phyloP scores from a whole-genome alignment of 306 rosid genomes.

The Citrullus colocynthis region DNA sequence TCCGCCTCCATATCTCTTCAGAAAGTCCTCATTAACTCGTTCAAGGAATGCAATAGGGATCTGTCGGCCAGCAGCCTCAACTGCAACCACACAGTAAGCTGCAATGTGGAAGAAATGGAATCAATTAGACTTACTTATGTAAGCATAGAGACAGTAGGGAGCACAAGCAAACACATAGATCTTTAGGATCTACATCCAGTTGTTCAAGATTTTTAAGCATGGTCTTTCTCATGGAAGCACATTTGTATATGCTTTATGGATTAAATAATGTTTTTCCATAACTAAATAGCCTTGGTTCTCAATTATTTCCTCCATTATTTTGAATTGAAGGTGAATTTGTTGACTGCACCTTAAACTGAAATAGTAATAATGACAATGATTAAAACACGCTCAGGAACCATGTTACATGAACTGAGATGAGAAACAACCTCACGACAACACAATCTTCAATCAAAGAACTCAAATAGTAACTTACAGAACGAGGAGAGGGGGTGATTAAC shows the following conservation, averaged over 20 bases:
- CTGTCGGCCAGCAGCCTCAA: constrained; percentile 72
- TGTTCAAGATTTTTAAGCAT: neutral
- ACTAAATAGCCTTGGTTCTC: neutral
- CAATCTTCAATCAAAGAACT: neutral
- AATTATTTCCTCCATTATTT: neutral
- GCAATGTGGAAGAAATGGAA: constrained; percentile 15
- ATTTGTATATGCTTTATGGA: neutral
- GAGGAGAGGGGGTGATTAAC: neutral
- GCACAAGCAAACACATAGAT: neutral
- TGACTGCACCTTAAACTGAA: neutral
- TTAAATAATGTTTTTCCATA: neutral
- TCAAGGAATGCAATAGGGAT: constrained; percentile 82
- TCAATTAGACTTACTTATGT: neutral
- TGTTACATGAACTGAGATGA: neutral
- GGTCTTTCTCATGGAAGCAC: neutral
- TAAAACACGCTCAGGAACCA: neutral
- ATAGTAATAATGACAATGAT: neutral
- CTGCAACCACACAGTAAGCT: constrained; percentile 90
- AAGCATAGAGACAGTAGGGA: neutral
- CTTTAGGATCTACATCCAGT: neutral
- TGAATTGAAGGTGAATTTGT: neutral
- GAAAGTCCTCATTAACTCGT: constrained; percentile 71
- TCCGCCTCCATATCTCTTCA: constrained; percentile 71
- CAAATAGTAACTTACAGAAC: neutral
- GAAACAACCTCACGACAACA: neutral